A percentile compares a stretch with the other conserved stretches of the same genome.
Conservation (phyloP, 495 filamentous ascomycete genomes). For the Neurospora sp. region DNA sequence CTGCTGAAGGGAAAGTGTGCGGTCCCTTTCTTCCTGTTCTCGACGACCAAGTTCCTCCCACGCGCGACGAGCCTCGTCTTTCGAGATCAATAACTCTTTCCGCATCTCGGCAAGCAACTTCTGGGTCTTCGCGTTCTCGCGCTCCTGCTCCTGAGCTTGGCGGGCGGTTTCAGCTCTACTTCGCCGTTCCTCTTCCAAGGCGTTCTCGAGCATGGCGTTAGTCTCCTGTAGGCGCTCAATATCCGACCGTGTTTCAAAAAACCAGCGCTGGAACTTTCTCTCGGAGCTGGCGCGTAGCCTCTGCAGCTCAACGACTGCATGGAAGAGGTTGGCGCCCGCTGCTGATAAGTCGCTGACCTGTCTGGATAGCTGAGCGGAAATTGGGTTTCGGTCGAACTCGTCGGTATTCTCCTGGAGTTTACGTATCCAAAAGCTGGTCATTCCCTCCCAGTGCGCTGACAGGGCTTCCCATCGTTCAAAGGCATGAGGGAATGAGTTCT, state of each 20-base stretch:
- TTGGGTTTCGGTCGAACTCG: constrained; percentile 68
- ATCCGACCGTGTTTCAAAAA: constrained; percentile 85
- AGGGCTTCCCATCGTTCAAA: constrained; percentile 96
- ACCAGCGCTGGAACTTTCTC: constrained; percentile 97
- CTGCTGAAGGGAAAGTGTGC: constrained; percentile 71
- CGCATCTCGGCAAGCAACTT: constrained; percentile 75
- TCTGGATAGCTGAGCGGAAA: constrained; percentile 78
- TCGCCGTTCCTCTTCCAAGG: constrained; percentile 62
- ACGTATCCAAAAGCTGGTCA: constrained; percentile 95
- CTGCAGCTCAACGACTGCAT: constrained; percentile 93
- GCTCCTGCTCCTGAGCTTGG: constrained; percentile 51
- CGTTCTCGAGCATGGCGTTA: constrained; percentile 67
- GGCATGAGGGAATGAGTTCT: constrained; percentile 76
- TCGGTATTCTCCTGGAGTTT: constrained; percentile 81
- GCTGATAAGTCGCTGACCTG: constrained; percentile 94
- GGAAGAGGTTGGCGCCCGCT: constrained; percentile 93
- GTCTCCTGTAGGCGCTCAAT: constrained; percentile 77
- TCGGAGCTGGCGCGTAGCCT: constrained; percentile 92
- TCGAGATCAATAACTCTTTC: constrained; percentile 85
- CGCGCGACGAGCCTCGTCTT: constrained; percentile 88
- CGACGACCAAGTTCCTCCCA: constrained; percentile 95
- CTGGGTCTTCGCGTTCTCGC: constrained; percentile 57
- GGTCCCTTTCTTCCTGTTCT: constrained; percentile 90
- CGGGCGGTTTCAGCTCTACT: constrained; percentile 54
- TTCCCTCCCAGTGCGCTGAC: constrained; percentile 95